Base-by-base conservation (phyloP, 371 early-diverging fungal genomes). In the Dipsacomyces acuminosporus region DNA sequence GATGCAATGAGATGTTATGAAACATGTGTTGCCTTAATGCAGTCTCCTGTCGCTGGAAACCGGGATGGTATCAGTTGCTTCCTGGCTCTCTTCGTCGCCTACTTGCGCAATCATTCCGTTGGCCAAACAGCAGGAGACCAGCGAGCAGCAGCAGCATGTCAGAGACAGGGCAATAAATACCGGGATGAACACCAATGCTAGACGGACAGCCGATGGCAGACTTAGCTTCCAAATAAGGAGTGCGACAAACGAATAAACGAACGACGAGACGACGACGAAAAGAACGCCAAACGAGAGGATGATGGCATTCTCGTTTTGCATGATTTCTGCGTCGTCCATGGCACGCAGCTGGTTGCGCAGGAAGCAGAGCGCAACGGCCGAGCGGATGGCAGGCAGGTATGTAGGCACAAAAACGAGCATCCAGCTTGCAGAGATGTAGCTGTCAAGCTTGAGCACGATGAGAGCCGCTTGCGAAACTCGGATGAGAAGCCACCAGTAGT, bases 131-230 rank as follows among this genome's bases (percentile, higher is more conserved):
- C 56, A 42, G 15, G 57, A 56, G 5, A 56, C n/a, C 30, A 61
- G 61, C 15, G 67, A 45, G 57, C 61, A 66, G 51, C 52, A 57
- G 57, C 61, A 61, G 51, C 61, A 66, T 14, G 41, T 42, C 13
- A 61, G 17, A 2, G 57, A 22, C 33, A 66, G 47, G 26, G 45
- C 57, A 20, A 54, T 17, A 43, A 66, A 66, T 18, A 51, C 67
- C 2, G 67, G 67, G 49, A 92, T 82, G 61, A 92, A 90, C n/a
- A 91, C 73, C 14, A 93, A 88, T 17, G 88, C 82, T 61, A 92
- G 75, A 17, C 92, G 83, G 23, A 80, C 72, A 0, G 85, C 77
- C 51, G 84, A 77, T 4, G 71, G 59, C 45, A 78, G 78, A 51
- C 84, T 83, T 35, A 91, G 65, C 17, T 84, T 76, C 49, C 74